phyloP scores from a whole-genome alignment of 495 filamentous ascomycete genomes.

The Penicillium arizonense region DNA sequence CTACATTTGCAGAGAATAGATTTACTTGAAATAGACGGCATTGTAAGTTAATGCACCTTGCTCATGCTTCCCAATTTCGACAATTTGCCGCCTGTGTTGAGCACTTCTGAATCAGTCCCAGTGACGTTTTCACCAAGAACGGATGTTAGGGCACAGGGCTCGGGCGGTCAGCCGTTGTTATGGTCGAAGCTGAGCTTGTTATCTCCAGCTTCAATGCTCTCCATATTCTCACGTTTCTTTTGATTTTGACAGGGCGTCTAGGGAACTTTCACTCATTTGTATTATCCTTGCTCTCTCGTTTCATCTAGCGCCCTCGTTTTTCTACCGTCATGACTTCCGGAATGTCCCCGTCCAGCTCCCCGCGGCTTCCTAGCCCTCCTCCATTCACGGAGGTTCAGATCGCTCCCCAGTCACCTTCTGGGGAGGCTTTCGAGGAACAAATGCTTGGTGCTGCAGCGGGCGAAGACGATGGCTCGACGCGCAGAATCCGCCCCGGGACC shows the following conservation, averaged over 20 bases:
- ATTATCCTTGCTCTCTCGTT: slow-evolving; percentile 18
- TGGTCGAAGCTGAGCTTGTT: slow-evolving; percentile 10
- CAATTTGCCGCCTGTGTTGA: too few relatives aligned
- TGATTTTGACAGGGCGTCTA: slow-evolving; percentile 15
- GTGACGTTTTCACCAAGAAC: slow-evolving; percentile 39
- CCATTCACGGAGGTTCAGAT: slow-evolving; percentile 90
- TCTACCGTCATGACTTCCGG: slow-evolving; percentile 42
- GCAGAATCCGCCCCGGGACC: slow-evolving; percentile 90
- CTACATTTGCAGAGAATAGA: too few relatives aligned
- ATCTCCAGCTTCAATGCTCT: slow-evolving; percentile 14
- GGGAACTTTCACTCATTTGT: slow-evolving; percentile 22
- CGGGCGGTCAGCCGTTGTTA: slow-evolving; percentile 26
- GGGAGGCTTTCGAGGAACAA: slow-evolving; percentile 44
- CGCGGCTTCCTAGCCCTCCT: slow-evolving; percentile 83
- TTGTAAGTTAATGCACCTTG: too few relatives aligned
- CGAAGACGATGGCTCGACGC: slow-evolving; percentile 62
- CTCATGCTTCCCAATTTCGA: too few relatives aligned
- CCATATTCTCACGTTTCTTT: slow-evolving; percentile 12
- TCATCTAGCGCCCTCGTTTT: slow-evolving; percentile 16
- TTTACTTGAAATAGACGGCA: too few relatives aligned
- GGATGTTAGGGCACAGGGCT: slow-evolving; percentile 44
- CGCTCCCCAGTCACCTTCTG: slow-evolving; percentile 75
- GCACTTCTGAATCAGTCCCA: slow-evolving; percentile 13
- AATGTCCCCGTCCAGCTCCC: slow-evolving; percentile 75
- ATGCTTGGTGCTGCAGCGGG: slow-evolving; percentile 46